Base-by-base conservation (phyloP, 768 basidiomycete species). In the Leccinum barrowsii region DNA sequence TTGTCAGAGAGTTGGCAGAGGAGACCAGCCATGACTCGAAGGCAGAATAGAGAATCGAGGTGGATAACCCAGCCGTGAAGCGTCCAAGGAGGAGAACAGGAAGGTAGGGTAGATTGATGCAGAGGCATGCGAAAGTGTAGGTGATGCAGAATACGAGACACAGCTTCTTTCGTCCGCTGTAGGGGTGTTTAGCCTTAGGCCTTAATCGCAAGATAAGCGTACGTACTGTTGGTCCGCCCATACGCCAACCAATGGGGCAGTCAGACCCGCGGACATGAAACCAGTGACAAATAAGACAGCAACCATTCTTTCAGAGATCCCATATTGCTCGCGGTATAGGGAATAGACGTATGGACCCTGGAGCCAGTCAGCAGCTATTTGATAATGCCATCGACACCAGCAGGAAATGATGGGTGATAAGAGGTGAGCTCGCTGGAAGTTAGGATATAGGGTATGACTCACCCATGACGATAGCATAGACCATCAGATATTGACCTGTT, bases 341-440 rank as follows among this genome's bases (percentile, higher is more conserved):
- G 87, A 87, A 64, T 89, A 91, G 0, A 90, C 77, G 64, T 90
- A 90, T 15, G 89, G 89, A 0, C 89, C 89, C 70, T 90, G 87
- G 13, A 90, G 76, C 87, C 89, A 89, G 70, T 90, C 87, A 40
- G 87, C 85, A 57, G 83, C 87, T 89, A 63, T 37, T 50, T 35
- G 13, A 32, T 51, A 12, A 42, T 30, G 49, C 35, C 21, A 46
- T 32, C 8, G 11, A 46, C 4, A 51, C 12, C 17, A 26, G 56
- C 59, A 44, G 53, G 24, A n/a, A 53, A 35, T 32, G 15, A 2
- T 5, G 52, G n/a, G 40, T 42, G 19, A 32, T 34, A 26, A 42
- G 28, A 50, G 21, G 32, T 63, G 21, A 63, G 58, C 30, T 21
- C 4, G 47, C 24, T 50, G 56, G 32, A 40, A 12, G 4, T 13